A percentile compares a stretch with the other conserved stretches of the same genome.
phyloP scores from a whole-genome alignment of 2,329 filamentous ascomycete genomes.

The Claviceps maximensis region DNA sequence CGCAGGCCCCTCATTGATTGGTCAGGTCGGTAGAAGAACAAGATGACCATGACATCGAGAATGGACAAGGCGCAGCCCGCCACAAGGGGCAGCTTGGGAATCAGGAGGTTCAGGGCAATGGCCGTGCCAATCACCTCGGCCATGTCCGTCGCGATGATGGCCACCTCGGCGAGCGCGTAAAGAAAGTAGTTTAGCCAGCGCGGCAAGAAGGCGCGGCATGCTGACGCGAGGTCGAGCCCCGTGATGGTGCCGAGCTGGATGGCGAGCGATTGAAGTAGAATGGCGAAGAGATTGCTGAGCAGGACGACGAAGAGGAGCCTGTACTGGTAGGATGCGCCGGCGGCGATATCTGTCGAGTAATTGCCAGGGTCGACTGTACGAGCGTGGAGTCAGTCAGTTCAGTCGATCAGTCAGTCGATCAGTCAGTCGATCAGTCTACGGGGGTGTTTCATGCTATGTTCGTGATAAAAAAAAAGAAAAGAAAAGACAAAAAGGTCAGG shows the following conservation, averaged over 20 bases:
- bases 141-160: constrained; percentile 60
- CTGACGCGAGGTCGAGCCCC: constrained; percentile 52
- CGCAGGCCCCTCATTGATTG: constrained; percentile 45
- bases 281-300: constrained; percentile 57
- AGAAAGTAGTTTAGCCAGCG: constrained; percentile 50
- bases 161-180: constrained; percentile 50
- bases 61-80: constrained; percentile 58
- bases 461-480: background rate
- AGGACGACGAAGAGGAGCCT: constrained; percentile 55
- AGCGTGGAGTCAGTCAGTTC: background rate
- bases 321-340: constrained; percentile 53
- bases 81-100: constrained; percentile 50
- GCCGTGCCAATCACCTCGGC: constrained; percentile 61
- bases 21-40: constrained; percentile 51
- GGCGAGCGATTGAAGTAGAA: constrained; percentile 54
- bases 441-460: no score
- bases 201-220: constrained; percentile 51
- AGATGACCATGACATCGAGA: constrained; percentile 52
- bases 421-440: no score
- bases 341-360: constrained; percentile 57
- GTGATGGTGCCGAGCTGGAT: constrained; percentile 59
- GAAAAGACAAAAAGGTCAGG: background rate
- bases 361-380: constrained; percentile 47
- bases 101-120: constrained; percentile 54
- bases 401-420: background rate